Conservation (phyloP, 257 asterid genomes). For the Solanum raphanifolium region DNA sequence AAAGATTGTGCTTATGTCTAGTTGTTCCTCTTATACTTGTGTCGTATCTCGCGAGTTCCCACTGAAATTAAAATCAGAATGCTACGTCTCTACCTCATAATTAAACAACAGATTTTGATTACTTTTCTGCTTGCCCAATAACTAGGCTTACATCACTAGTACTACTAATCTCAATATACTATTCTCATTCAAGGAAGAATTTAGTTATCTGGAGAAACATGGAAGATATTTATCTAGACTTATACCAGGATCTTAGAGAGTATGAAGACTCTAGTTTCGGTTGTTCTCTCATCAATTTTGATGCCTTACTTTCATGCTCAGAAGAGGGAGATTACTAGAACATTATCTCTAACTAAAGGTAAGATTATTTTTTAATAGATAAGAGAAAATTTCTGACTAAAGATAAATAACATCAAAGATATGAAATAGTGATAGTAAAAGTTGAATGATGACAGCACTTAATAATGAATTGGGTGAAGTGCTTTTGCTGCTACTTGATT, state of each 20-base stretch:
- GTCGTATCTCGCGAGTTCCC: not conserved
- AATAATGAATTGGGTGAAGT: not conserved
- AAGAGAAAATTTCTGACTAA: not conserved
- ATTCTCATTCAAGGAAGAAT: not conserved
- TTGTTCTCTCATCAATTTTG: not conserved
- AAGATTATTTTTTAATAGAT: not conserved
- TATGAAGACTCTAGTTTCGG: not conserved
- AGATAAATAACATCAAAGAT: not conserved
- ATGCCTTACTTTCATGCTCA: not conserved
- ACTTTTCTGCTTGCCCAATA: not conserved
- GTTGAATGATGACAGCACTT: not conserved
- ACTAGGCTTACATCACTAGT: not conserved
- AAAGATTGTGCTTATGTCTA: not conserved
- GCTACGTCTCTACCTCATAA: not conserved
- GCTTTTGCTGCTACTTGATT: not conserved
- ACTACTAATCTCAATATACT: not conserved
- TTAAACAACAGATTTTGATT: not conserved
- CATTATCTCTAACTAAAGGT: not conserved
- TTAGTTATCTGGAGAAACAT: not conserved
- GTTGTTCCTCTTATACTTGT: not conserved
- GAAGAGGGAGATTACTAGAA: not conserved
- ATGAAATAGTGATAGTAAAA: not conserved
- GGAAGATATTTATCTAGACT: not conserved
- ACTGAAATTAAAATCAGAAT: not conserved
- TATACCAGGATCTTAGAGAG: not conserved